Base-by-base conservation (phyloP, 1,139 yeast species). In the Pichia sp. region DNA sequence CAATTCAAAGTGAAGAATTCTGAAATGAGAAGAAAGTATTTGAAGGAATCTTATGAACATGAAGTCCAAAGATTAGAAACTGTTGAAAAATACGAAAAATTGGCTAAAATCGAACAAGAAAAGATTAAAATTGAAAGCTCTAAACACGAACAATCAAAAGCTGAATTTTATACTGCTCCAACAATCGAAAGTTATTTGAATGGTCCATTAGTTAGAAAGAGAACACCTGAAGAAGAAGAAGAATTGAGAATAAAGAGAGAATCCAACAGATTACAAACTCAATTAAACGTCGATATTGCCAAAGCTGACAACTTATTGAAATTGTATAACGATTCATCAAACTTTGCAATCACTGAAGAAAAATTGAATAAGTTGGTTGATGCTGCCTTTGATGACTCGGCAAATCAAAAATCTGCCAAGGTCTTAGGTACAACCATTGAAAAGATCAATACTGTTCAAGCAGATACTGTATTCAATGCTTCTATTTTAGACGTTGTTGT, bases 151-250 rank as follows among this genome's bases (percentile, higher is more conserved):
- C 71, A 68, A 52, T 68, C 79, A 5, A 72, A 69, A 48, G 80
- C 87, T 27, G 73, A 80, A 40, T 67, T 68, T 55, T 73, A 83
- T 55, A 85, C 95, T 2, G 71, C 86, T 44, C 96, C 96, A 40
- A 85, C 95, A 3, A 71, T 88, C 51, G 90, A 84, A 55, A 71
- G 77, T 38, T 72, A 82, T 52, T 67, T 84, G 52, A 62, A 75
- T 36, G 85, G 85, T 3, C 85, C 90, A 23, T 66, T 87, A 50
- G 76, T 88, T 70, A 74, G 83, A 59, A 75, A 68, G 44, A 74
- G 96, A 62, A 82, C 95, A 0, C 69, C 67, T 34, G 88, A 79
- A 56, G 94, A 87, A 61, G 60, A 62, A 38, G 70, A 69, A 44
- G 59, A 72, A 38, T 62, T 82, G 49, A 54, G 61, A 39, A 72